Percentiles rank a stretch among this genome's conserved stretches.
phyloP scores from a whole-genome alignment of 2,329 filamentous ascomycete genomes.

The Xylariaceae sp. region DNA sequence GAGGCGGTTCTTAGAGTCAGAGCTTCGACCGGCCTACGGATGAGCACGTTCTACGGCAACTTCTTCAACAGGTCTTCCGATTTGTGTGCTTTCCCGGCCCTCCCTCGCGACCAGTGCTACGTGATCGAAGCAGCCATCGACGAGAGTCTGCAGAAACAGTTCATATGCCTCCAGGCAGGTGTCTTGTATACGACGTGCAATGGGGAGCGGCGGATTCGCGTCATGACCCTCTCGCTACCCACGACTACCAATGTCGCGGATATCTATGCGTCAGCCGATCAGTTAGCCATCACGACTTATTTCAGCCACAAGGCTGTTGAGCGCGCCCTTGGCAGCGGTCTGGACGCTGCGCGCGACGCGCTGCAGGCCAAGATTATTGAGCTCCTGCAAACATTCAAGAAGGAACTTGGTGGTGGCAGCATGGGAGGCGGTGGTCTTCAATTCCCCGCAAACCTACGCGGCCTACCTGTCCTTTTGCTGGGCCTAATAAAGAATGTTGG shows the following conservation, averaged over 20 bases:
- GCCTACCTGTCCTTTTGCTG: conserved; percentile 83
- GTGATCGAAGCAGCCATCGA: conserved; percentile 98
- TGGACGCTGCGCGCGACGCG: conserved; percentile 87
- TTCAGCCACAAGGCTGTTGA: conserved; percentile 98
- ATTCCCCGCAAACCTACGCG: conserved; percentile 87
- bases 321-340: conserved; percentile 72
- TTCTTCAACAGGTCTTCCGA: conserved; percentile 99
- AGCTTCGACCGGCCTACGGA: conserved; percentile 87
- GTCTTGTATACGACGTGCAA: conserved; percentile 98
- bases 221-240: conserved; percentile 86
- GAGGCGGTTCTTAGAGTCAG: conserved; percentile 94
- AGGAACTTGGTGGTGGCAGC: conserved; percentile 91
- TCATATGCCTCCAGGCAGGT: conserved; percentile 88
- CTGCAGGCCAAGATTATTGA: conserved; percentile 89
- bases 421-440: conserved; percentile 87
- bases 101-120: conserved; percentile 94
- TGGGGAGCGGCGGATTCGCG: conserved; percentile 88
- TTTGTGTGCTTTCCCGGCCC: conserved; percentile 94
- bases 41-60: conserved; percentile 98
- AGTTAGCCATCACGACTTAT: conserved; percentile 86
- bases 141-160: conserved; percentile 84
- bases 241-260: conserved; percentile 88
- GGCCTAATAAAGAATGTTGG: conserved; percentile 95
- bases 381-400: conserved; percentile 90
- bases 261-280: conserved; percentile 90